Base-by-base conservation (phyloP, 495 filamentous ascomycete genomes). In the Staphylotrichum tortipilum region DNA sequence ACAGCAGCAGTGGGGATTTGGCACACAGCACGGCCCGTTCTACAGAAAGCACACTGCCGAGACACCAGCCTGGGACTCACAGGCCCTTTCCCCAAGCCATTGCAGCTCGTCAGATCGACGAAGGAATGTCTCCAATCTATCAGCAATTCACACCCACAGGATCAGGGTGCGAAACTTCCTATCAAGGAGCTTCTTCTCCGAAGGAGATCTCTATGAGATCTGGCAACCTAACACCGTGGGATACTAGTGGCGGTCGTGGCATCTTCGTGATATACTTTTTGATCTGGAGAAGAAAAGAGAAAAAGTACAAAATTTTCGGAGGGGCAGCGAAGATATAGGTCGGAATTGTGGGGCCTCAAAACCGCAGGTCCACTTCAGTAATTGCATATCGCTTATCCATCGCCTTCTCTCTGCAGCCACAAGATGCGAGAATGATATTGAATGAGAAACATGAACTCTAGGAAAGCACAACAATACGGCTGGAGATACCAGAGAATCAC, bases 181-280 rank as follows among this genome's bases (percentile, higher is more conserved):
- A 74, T 70, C 71, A 70, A 64, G 72, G 72, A 71, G 48, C 49
- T 75, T 60, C 7, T 55, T 75, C 72, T 74, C 64, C 70, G 67
- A 69, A 73, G 70, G 49, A 52, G 60, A 64, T 58, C 68, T 56
- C 55, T 47, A 22, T 40, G 33, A 66, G 65, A 66, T 71, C 67
- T 70, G 70, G 72, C 72, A 75, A 74, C 71, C 51, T 67, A 58
- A 65, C 70, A 73, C 70, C 70, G 71, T 74, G 52, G 68, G 50
- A 59, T 62, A 58, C 65, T 67, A 65, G 67, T 73, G 70, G 66
- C 56, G 69, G 71, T 74, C 71, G 71, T 74, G 71, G 71, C 72
- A 65, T 56, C 69, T 72, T 66, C 68, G 69, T 71, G 55, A 39
- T 58, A 57, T 62, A 70, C 72, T 75, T 75, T 75, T 75, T 75